Percentiles rank a stretch among this genome's conserved stretches.
phyloP scores from a whole-genome alignment of 1,284 basidiomycete genomes.

The Apiotrichum akiyoshidainum region DNA sequence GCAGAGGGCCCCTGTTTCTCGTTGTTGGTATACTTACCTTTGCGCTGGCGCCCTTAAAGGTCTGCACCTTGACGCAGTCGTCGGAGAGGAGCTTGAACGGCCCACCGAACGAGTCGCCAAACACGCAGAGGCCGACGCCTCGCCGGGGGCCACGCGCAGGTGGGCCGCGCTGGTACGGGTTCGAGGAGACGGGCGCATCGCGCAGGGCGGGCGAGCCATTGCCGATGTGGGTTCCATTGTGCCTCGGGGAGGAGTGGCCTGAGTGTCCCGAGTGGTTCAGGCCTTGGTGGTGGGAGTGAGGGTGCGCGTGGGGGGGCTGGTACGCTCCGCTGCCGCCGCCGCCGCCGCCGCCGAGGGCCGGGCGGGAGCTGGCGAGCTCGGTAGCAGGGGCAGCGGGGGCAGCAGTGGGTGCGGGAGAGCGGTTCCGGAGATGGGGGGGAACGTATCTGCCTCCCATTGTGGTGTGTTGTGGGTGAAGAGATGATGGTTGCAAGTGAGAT shows the following conservation, averaged over 20 bases:
- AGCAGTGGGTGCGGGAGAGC: background rate
- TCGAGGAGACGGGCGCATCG: no score
- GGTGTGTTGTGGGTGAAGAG: no score
- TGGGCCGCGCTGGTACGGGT: background rate
- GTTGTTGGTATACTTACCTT: conserved; percentile 28
- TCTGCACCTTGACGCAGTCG: conserved; percentile 28
- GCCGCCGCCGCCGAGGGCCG: background rate
- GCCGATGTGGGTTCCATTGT: no score
- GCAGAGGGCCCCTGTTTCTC: no score
- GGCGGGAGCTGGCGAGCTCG: background rate
- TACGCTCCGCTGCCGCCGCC: background rate
- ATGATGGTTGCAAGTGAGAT: no score
- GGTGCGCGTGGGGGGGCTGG: background rate
- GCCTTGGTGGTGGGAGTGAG: no score
- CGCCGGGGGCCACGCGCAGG: background rate
- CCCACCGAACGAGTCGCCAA: conserved; percentile 46
- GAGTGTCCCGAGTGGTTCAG: no score
- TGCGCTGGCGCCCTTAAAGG: conserved; percentile 47
- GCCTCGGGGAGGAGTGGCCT: no score
- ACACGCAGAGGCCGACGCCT: conserved; percentile 30
- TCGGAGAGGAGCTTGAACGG: conserved; percentile 41
- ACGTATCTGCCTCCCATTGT: conserved; percentile 29
- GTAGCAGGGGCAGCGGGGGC: no score
- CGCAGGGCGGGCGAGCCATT: no score
- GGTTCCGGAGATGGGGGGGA: conserved; percentile 39